Evolutionary conservation across 495 filamentous ascomycete genomes (phyloP).

Genomic region (Aeminium ludgeri): DNA sequence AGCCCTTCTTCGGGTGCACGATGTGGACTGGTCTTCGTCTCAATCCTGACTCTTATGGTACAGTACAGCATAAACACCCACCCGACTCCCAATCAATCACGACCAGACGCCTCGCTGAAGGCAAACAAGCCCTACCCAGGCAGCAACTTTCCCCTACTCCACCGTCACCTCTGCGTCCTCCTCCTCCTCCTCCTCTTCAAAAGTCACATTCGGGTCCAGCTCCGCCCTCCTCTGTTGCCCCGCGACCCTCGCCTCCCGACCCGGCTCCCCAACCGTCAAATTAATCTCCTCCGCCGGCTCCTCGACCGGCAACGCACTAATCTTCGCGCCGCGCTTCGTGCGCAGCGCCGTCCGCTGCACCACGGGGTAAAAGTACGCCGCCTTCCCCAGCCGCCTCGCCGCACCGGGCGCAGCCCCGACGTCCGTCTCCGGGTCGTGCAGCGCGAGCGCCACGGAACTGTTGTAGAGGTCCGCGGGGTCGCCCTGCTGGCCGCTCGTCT

Average conservation of each 20-base stretch:
- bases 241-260: slow-evolving; percentile 29
- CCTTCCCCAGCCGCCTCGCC: slow-evolving; percentile 36
- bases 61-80: no score
- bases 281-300: slow-evolving; percentile 37
- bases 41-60: no score
- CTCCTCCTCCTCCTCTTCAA: not conserved
- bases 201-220: slow-evolving; percentile 7
- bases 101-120: no score
- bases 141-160: no score
- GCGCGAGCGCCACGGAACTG: slow-evolving; percentile 39
- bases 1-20: no score
- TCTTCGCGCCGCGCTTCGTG: slow-evolving; percentile 38
- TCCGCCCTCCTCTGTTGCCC: slow-evolving; percentile 3
- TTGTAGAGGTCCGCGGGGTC: slow-evolving; percentile 35
- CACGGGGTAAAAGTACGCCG: slow-evolving; percentile 82
- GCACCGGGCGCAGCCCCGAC: slow-evolving; percentile 25
- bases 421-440: slow-evolving; percentile 46
- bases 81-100: no score
- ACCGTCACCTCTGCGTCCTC: no score
- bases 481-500: slow-evolving; percentile 53
- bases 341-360: slow-evolving; percentile 48
- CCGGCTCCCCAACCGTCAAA: slow-evolving; percentile 35
- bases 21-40: no score
- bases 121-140: no score
- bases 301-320: slow-evolving; percentile 27